These are phyloP conservation scores for Raphanus sativus DNA, from an alignment of 345 rosid species.

Conservation along the genomic window DNA sequence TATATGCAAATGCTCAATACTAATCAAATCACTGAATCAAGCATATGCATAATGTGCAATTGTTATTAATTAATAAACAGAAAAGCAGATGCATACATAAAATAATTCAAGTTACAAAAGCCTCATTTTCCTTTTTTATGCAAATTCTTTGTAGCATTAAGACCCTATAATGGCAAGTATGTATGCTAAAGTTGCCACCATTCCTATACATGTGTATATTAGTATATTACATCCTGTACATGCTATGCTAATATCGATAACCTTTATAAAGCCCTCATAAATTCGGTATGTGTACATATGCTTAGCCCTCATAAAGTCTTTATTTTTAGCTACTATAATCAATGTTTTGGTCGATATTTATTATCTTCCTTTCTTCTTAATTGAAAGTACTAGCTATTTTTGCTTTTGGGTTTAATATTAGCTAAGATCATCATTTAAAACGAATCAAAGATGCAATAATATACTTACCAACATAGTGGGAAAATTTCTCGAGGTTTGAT, in stretches of 20 bases:
- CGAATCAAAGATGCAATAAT: not conserved
- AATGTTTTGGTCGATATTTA: not conserved
- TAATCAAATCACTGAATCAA: not conserved
- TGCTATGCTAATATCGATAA: not conserved
- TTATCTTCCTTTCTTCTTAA: not conserved
- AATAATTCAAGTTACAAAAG: no score
- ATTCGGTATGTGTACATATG: no score
- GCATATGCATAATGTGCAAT: not conserved
- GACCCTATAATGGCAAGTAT: no score
- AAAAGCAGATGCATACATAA: no score
- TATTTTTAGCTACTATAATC: no score
- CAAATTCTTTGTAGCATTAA: no score
- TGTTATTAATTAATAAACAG: not conserved
- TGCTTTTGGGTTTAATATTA: not conserved
- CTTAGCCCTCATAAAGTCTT: not conserved
- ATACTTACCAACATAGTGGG: conserved; percentile 71
- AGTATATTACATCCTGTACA: no score
- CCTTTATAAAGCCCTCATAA: no score
- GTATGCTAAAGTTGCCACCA: no score
- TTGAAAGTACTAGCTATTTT: not conserved
- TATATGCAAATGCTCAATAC: not conserved
- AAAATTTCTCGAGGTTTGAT: conserved; percentile 67
- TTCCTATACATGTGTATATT: no score
- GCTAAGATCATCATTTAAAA: not conserved
- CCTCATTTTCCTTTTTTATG: no score